phyloP scores from a whole-genome alignment of 1,284 basidiomycete genomes.

The Coriolopsis trogii region DNA sequence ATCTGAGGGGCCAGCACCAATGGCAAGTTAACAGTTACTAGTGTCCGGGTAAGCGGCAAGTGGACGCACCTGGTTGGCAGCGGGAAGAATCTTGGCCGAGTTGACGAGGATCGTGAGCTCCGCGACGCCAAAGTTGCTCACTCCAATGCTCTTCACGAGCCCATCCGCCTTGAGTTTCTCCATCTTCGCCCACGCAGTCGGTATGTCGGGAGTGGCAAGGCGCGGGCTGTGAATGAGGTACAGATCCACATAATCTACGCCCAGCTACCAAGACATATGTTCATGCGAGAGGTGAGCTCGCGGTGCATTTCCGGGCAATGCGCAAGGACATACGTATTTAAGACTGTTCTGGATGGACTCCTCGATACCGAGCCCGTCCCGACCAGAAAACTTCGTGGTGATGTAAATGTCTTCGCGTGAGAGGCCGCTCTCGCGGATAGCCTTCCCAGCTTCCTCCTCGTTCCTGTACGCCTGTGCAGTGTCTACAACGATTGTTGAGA shows the following conservation, averaged over 20 bases:
- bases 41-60: too few relatives aligned
- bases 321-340: slow-evolving; percentile 32
- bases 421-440: slow-evolving; percentile 40
- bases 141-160: slow-evolving; percentile 74
- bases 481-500: slow-evolving; percentile 28
- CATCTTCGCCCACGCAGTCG: slow-evolving; percentile 65
- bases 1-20: slow-evolving; percentile 49
- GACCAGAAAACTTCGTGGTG: slow-evolving; percentile 58
- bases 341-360: slow-evolving; percentile 37
- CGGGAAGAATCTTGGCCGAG: slow-evolving; percentile 63
- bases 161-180: slow-evolving; percentile 67
- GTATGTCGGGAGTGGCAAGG: slow-evolving; percentile 48
- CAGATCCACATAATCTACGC: slow-evolving; percentile 69
- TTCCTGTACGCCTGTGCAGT: slow-evolving; percentile 41
- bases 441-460: slow-evolving; percentile 42
- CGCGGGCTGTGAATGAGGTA: slow-evolving; percentile 69
- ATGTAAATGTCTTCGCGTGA: slow-evolving; percentile 39
- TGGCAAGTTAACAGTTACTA: too few relatives aligned
- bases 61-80: slow-evolving; percentile 70
- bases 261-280: slow-evolving; percentile 46
- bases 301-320: neutral
- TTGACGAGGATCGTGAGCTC: slow-evolving; percentile 63
- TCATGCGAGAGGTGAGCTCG: neutral
- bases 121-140: slow-evolving; percentile 71
- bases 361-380: slow-evolving; percentile 42